Conservation (phyloP, 2,329 filamentous ascomycete genomes). For the Sclerotinia nivalis region DNA sequence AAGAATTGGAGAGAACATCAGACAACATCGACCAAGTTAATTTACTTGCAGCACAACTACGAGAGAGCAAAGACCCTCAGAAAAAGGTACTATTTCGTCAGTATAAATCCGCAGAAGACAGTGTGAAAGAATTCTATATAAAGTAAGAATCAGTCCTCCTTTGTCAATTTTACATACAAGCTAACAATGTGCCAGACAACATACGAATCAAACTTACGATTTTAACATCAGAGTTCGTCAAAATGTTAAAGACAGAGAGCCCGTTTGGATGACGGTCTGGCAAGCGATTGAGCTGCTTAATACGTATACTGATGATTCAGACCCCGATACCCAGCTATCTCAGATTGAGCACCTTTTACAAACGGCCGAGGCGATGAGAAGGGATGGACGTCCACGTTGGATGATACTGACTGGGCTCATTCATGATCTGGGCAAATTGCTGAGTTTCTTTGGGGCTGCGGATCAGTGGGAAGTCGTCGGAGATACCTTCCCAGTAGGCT, state of each 20-base stretch:
- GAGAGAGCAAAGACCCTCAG: slow-evolving; percentile 61
- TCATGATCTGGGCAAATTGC: slow-evolving; percentile 77
- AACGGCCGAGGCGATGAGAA: slow-evolving; percentile 83
- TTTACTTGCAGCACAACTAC: slow-evolving; percentile 48
- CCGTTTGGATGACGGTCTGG: slow-evolving; percentile 79
- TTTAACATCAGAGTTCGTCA: slow-evolving; percentile 84
- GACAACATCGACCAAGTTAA: slow-evolving; percentile 58
- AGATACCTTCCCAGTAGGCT: slow-evolving; percentile 79
- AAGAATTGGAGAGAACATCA: slow-evolving; percentile 47
- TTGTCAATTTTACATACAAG: neutral
- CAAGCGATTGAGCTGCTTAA: slow-evolving; percentile 91
- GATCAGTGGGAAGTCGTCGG: slow-evolving; percentile 95
- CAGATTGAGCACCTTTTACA: slow-evolving; percentile 92
- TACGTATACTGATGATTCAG: slow-evolving; percentile 85
- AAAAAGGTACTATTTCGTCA: slow-evolving; percentile 81
- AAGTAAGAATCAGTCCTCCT: slow-evolving; percentile 44
- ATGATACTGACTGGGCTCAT: slow-evolving; percentile 78
- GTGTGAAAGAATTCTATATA: slow-evolving; percentile 83
- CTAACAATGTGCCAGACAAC: slow-evolving; percentile 45
- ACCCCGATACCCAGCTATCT: slow-evolving; percentile 82
- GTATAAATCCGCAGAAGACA: slow-evolving; percentile 79
- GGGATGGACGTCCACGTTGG: slow-evolving; percentile 80
- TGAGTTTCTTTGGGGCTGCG: slow-evolving; percentile 78
- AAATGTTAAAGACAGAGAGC: slow-evolving; percentile 64
- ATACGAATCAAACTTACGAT: slow-evolving; percentile 71